Percentiles rank a stretch among this genome's conserved stretches.
phyloP scores from a whole-genome alignment of 2,329 filamentous ascomycete genomes.

The Cercospora citrullina region DNA sequence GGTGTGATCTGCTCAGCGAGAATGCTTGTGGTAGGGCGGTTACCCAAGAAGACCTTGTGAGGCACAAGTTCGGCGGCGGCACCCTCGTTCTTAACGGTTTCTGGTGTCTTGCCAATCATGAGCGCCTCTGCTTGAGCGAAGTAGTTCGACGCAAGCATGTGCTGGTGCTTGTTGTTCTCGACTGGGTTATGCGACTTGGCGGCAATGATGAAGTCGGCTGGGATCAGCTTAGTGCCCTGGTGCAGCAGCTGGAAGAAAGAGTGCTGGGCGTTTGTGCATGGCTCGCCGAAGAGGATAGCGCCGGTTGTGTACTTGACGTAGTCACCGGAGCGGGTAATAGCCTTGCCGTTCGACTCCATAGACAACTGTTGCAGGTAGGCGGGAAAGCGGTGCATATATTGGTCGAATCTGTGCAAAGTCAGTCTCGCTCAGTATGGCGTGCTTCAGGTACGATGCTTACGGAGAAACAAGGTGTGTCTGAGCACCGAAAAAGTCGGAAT shows the following conservation, averaged over 20 bases:
- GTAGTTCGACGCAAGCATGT: conserved; percentile 91
- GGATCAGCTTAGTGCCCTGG: conserved; percentile 98
- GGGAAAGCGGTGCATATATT: conserved; percentile 98
- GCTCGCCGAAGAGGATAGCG: conserved; percentile 94
- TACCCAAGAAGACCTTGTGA: conserved; percentile 99
- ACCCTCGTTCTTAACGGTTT: conserved; percentile 75
- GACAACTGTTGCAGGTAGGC: conserved; percentile 98
- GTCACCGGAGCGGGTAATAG: conserved; percentile 80
- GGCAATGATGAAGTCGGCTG: conserved; percentile 95
- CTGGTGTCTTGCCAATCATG: conserved; percentile 82
- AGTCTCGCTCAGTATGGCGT: conserved; percentile 16
- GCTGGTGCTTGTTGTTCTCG: conserved; percentile 89
- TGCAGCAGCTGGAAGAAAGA: conserved; percentile 99
- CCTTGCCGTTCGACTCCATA: conserved; percentile 99
- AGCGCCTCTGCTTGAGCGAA: conserved; percentile 85
- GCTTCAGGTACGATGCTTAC: conserved; percentile 54
- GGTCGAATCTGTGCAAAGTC: conserved; percentile 70
- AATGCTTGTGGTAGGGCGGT: conserved; percentile 94
- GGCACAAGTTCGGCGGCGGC: conserved; percentile 74
- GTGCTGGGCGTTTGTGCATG: conserved; percentile 98
- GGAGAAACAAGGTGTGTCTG: conserved; percentile 97
- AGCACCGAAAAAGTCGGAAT: conserved; percentile 97
- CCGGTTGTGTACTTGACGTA: conserved; percentile 98
- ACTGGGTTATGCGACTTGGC: conserved; percentile 97
- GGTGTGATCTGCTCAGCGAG: conserved; percentile 92